phyloP scores from a whole-genome alignment of 257 asterid species.

The Perilla frutescens region DNA sequence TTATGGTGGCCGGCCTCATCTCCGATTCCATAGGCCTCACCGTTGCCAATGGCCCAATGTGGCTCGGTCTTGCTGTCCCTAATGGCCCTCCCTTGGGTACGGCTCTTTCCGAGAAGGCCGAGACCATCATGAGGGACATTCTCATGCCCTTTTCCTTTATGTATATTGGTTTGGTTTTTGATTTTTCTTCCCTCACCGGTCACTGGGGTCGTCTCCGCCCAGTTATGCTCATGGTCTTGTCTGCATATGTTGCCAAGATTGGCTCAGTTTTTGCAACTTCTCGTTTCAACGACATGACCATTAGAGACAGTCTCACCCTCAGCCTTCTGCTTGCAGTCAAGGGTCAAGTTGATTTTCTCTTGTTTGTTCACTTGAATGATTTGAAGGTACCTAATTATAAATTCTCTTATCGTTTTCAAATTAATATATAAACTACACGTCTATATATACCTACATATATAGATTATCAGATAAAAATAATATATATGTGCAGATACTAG shows the following conservation, averaged over 20 bases:
- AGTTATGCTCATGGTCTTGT: slow-evolving; percentile 48
- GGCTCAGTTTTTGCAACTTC: slow-evolving; percentile 46
- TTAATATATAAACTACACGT: too few species aligned
- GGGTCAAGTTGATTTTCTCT: slow-evolving; percentile 74
- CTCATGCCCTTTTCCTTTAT: slow-evolving; percentile 67
- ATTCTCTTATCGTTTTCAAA: too few species aligned
- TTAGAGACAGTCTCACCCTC: slow-evolving; percentile 71
- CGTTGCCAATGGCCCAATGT: slow-evolving; percentile 70
- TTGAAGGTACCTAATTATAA: slow-evolving; percentile 13
- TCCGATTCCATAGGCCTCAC: slow-evolving; percentile 65
- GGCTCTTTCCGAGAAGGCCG: slow-evolving; percentile 67
- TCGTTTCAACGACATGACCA: slow-evolving; percentile 48
- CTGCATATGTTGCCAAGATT: slow-evolving; percentile 44
- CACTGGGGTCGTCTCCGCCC: slow-evolving; percentile 63
- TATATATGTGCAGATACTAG: slow-evolving; percentile 43
- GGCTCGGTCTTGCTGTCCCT: slow-evolving; percentile 87
- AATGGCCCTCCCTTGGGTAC: slow-evolving; percentile 84
- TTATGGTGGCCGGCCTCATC: slow-evolving; percentile 54
- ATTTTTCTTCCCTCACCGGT: slow-evolving; percentile 42
- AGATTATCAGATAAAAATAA: too few species aligned
- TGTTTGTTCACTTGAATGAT: slow-evolving; percentile 69
- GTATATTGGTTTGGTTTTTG: slow-evolving; percentile 60
- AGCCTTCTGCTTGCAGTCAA: slow-evolving; percentile 61
- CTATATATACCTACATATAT: too few species aligned
- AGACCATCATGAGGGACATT: slow-evolving; percentile 57